These are phyloP conservation scores for Flaveria ramosissima DNA, from an alignment of 129 eudicot species.

Conservation along the genomic window DNA sequence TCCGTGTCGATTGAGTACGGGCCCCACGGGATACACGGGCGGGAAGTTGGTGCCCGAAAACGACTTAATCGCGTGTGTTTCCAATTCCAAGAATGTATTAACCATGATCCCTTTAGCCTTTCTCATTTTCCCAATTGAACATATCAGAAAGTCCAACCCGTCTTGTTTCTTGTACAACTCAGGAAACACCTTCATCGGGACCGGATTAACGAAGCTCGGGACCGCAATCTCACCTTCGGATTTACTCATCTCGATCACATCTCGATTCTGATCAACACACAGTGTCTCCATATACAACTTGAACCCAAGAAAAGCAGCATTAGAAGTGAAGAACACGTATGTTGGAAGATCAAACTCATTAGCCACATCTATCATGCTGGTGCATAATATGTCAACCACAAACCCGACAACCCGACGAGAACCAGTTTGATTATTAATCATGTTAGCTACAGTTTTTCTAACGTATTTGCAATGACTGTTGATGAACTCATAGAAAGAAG, in stretches of 20 bases:
- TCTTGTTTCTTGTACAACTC: not conserved
- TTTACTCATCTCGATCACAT: conserved; percentile 16
- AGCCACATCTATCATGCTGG: conserved; percentile 44
- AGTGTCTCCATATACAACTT: conserved; percentile 9
- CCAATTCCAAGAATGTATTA: conserved; percentile 41
- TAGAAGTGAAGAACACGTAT: conserved; percentile 33
- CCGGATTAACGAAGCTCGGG: conserved; percentile 26
- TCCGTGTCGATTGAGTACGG: conserved; percentile 30
- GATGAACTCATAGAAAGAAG: conserved; percentile 17
- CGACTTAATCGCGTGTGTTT: conserved; percentile 36
- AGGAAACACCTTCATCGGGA: conserved; percentile 35
- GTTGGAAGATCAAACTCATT: conserved; percentile 32
- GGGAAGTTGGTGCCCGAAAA: conserved; percentile 22
- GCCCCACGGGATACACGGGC: conserved; percentile 42
- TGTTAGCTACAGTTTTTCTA: not conserved
- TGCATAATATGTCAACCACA: conserved; percentile 41
- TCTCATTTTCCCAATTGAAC: conserved; percentile 10
- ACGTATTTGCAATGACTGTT: conserved; percentile 24
- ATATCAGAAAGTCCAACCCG: conserved; percentile 14
- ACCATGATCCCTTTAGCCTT: conserved; percentile 35
- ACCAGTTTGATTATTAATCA: not conserved
- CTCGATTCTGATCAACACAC: not conserved
- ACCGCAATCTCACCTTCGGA: conserved; percentile 18
- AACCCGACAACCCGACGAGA: conserved; percentile 17
- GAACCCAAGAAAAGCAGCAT: conserved; percentile 38